A percentile compares a stretch with the other conserved stretches of the same genome.
Evolutionary conservation across 768 basidiomycete genomes (phyloP).

Genomic region (Sutorius australiensis): DNA sequence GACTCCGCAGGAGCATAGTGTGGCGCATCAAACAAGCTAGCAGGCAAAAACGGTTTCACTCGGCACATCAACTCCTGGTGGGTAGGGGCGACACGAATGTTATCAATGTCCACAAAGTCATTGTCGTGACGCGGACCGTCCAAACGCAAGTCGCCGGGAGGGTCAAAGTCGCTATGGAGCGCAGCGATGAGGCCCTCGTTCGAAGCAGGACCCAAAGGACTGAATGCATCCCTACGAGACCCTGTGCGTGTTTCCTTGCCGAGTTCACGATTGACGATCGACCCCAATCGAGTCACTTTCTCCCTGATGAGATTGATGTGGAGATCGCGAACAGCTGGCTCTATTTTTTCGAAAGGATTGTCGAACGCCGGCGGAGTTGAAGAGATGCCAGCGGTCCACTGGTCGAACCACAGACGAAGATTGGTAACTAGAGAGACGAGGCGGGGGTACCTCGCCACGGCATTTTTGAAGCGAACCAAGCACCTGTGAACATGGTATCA

Average conservation of each 20-base stretch:
- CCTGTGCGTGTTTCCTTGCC: conserved; percentile 30
- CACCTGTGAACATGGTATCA: conserved; percentile 35
- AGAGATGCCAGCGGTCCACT: conserved; percentile 44
- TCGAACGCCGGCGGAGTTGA: conserved; percentile 41
- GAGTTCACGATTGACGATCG: conserved; percentile 52
- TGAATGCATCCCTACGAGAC: conserved; percentile 2
- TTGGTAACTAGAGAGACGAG: conserved; percentile 39
- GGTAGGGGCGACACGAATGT: conserved; percentile 70
- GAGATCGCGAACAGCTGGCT: conserved; percentile 34
- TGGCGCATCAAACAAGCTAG: conserved; percentile 54
- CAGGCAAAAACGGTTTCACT: conserved; percentile 56
- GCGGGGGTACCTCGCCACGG: conserved; percentile 42
- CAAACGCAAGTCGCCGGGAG: conserved; percentile 48
- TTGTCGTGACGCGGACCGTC: conserved; percentile 67
- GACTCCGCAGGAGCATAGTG: conserved; percentile 54
- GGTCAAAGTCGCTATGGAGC: conserved; percentile 43
- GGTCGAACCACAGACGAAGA: conserved; percentile 43
- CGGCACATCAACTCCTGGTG: conserved; percentile 56
- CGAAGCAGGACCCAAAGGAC: not conserved
- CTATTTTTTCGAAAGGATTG: conserved; percentile 37
- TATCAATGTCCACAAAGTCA: conserved; percentile 49
- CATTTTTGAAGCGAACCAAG: conserved; percentile 57
- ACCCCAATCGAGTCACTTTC: conserved; percentile 29
- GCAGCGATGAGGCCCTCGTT: conserved; percentile 39
- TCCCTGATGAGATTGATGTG: conserved; percentile 31